These are phyloP conservation scores for Trichoderma atroviride DNA, from an alignment of 2,329 filamentous ascomycete genomes.

Conservation along the genomic window DNA sequence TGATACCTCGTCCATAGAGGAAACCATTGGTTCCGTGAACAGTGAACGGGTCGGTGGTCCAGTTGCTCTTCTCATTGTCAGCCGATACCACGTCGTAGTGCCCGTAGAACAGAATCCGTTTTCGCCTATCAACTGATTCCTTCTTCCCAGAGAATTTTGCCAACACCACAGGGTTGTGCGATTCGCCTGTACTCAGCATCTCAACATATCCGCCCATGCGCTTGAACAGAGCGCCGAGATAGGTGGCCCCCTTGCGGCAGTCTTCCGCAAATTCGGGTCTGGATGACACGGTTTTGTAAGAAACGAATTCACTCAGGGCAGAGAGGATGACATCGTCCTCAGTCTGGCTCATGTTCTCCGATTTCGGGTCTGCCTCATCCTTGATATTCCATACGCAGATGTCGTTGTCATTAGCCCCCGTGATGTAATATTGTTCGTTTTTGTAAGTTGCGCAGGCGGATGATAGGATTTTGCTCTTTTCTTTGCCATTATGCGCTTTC, in stretches of 20 bases:
- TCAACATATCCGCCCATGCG: slow-evolving; percentile 87
- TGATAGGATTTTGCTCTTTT: slow-evolving; percentile 83
- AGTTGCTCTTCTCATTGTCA: slow-evolving; percentile 78
- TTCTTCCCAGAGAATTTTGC: slow-evolving; percentile 83
- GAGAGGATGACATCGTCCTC: slow-evolving; percentile 62
- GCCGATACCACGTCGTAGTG: slow-evolving; percentile 97
- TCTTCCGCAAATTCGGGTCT: slow-evolving; percentile 85
- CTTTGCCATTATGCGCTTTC: slow-evolving; percentile 83
- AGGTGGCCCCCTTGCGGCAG: slow-evolving; percentile 89
- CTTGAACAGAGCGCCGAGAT: slow-evolving; percentile 86
- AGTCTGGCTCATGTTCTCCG: slow-evolving; percentile 42
- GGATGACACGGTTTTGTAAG: slow-evolving; percentile 89
- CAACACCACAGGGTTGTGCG: slow-evolving; percentile 88
- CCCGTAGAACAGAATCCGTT: slow-evolving; percentile 93
- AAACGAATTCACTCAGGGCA: slow-evolving; percentile 81
- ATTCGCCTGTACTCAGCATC: slow-evolving; percentile 79
- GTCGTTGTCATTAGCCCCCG: slow-evolving; percentile 88
- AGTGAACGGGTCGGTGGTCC: slow-evolving; percentile 87
- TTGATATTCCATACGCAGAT: slow-evolving; percentile 85
- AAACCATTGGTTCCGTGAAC: slow-evolving; percentile 89
- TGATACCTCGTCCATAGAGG: slow-evolving; percentile 92
- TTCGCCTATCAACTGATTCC: slow-evolving; percentile 65
- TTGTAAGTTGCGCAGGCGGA: slow-evolving; percentile 74
- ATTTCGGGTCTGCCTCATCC: slow-evolving; percentile 36
- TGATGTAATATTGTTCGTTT: slow-evolving; percentile 82